Evolutionary conservation across 208 protist species (phyloP).

Genomic region (Tetramitus jugosus): DNA sequence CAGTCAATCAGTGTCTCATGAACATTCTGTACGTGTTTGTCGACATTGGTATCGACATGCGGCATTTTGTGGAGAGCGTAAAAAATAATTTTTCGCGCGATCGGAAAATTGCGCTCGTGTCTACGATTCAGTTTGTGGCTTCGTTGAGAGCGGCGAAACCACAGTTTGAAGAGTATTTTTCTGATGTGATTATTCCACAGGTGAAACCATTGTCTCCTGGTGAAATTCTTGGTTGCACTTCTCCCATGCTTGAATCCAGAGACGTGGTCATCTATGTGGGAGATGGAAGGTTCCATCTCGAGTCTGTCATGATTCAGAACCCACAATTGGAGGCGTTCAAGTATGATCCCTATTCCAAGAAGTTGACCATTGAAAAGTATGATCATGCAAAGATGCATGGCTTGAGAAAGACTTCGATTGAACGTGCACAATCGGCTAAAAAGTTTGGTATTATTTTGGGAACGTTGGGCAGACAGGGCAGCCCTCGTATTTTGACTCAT

Average conservation of each 20-base stretch:
- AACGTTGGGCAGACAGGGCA: slow-evolving; percentile 93
- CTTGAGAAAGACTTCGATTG: slow-evolving; percentile 64
- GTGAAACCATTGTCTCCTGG: slow-evolving; percentile 87
- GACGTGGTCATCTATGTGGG: slow-evolving; percentile 71
- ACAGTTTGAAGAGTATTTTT: slow-evolving; percentile 66
- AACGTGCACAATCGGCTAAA: slow-evolving; percentile 55
- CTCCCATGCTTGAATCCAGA: slow-evolving; percentile 63
- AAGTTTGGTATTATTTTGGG: slow-evolving; percentile 91
- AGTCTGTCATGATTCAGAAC: slow-evolving; percentile 96
- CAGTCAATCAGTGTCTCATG: slow-evolving; percentile 54
- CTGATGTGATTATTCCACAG: slow-evolving; percentile 76
- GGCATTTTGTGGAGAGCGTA: slow-evolving; percentile 91
- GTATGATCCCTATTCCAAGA: slow-evolving; percentile 86
- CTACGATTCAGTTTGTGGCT: slow-evolving; percentile 94
- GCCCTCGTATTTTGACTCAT: slow-evolving; percentile 75
- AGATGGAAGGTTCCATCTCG: slow-evolving; percentile 96
- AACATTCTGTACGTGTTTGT: slow-evolving; percentile 98
- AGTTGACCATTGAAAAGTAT: slow-evolving; percentile 81
- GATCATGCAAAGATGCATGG: slow-evolving; percentile 77
- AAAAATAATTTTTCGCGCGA: slow-evolving; percentile 65
- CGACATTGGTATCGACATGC: slow-evolving; percentile 93
- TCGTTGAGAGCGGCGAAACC: slow-evolving; percentile 71
- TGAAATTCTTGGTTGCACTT: slow-evolving; percentile 96
- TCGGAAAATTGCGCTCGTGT: slow-evolving; percentile 72
- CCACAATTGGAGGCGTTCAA: slow-evolving; percentile 69